Conservation (phyloP, 495 filamentous ascomycete species). For the Aspergillus saccharolyticus region DNA sequence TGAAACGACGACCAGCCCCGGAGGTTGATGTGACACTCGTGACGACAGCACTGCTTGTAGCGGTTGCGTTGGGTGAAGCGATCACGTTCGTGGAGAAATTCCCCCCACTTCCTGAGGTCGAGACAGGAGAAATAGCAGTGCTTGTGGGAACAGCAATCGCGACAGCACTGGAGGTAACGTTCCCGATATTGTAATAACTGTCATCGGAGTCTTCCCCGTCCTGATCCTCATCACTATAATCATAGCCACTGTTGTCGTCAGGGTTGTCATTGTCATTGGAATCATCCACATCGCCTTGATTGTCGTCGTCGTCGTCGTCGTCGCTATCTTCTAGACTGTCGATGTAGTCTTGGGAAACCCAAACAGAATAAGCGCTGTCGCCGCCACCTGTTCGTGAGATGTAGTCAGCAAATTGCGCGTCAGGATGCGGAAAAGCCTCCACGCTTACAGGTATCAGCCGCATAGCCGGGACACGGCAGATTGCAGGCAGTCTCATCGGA, state of each 20-base stretch:
- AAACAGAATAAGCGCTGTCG: background rate
- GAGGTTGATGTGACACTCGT: background rate
- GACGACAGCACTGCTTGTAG: background rate
- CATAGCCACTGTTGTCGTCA: background rate
- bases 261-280: background rate
- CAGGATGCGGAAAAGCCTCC: background rate
- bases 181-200: too few relatives aligned
- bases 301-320: background rate
- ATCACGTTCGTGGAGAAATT: background rate
- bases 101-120: background rate
- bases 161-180: background rate
- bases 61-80: background rate
- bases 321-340: background rate
- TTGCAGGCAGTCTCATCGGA: background rate
- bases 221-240: background rate
- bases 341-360: background rate
- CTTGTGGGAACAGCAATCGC: background rate
- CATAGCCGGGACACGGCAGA: background rate
- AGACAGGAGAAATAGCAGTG: background rate
- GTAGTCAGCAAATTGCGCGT: background rate
- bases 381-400: background rate
- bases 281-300: too few relatives aligned
- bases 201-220: background rate
- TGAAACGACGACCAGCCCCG: background rate
- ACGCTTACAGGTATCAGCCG: background rate